A percentile compares a stretch with the other conserved stretches of the same genome.
These are phyloP conservation scores for Iris pallida DNA, from an alignment of 116 monocot genomes.

Conservation along the genomic window DNA sequence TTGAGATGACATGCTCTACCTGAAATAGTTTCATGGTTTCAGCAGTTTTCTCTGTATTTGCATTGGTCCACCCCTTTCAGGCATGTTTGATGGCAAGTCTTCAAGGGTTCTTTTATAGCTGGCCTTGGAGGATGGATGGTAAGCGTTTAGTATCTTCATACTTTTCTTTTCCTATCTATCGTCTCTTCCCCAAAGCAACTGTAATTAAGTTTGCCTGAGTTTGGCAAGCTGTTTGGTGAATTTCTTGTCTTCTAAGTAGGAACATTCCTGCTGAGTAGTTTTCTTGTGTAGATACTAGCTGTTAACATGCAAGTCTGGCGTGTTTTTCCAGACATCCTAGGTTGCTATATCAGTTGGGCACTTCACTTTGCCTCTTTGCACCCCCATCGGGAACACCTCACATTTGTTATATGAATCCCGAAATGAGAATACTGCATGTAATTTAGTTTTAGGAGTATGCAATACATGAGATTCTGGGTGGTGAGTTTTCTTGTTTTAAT, in stretches of 20 bases:
- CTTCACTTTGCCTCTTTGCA: constrained; percentile 12
- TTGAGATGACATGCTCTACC: constrained; percentile 27
- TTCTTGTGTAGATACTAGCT: constrained; percentile 14
- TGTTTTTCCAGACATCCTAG: not conserved
- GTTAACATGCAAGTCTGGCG: not conserved
- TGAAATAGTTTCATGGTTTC: constrained; percentile 26
- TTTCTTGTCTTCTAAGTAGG: not conserved
- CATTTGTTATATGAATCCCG: not conserved
- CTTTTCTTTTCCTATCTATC: not conserved
- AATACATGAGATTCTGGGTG: not conserved
- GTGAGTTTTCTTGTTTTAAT: not conserved
- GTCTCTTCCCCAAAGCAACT: not conserved
- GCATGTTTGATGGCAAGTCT: constrained; percentile 8
- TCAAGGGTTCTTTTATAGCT: not conserved
- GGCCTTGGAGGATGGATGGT: constrained; percentile 2
- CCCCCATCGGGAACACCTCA: not conserved
- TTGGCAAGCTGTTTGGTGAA: not conserved
- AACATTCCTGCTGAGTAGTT: not conserved
- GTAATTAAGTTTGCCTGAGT: not conserved
- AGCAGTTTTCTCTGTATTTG: not conserved
- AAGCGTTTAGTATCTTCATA: not conserved
- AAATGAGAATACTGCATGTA: not conserved
- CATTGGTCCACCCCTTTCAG: not conserved
- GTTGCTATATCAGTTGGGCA: not conserved
- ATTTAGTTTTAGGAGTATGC: not conserved